phyloP scores from a whole-genome alignment of 768 basidiomycete genomes.

The Amyloporia xantha region DNA sequence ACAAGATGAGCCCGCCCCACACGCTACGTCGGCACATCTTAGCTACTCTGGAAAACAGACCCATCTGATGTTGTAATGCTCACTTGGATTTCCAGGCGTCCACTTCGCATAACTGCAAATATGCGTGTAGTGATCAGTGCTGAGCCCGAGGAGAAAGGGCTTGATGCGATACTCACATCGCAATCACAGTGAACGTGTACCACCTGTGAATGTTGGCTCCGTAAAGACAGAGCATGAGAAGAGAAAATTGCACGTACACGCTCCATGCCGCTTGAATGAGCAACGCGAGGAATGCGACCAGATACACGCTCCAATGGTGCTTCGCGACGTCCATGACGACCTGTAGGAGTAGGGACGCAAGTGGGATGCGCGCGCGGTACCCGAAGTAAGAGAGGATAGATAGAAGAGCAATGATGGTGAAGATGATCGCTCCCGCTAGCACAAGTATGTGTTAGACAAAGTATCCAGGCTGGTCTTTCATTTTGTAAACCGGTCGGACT shows the following conservation, averaged over 20 bases:
- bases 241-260: slow-evolving; percentile 39
- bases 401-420: slow-evolving; percentile 72
- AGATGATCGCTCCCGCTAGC: slow-evolving; percentile 80
- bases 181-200: slow-evolving; percentile 73
- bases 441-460: background rate
- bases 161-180: slow-evolving; percentile 41
- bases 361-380: slow-evolving; percentile 64
- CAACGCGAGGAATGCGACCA: slow-evolving; percentile 68
- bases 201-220: slow-evolving; percentile 36
- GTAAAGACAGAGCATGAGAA: background rate
- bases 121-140: background rate
- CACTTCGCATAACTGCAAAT: slow-evolving; percentile 49
- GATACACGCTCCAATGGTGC: slow-evolving; percentile 74
- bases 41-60: background rate
- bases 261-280: slow-evolving; percentile 63
- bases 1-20: slow-evolving; percentile 44
- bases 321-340: slow-evolving; percentile 82
- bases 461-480: no score
- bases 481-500: no score
- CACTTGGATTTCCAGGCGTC: slow-evolving; percentile 72
- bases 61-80: slow-evolving; percentile 15
- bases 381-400: slow-evolving; percentile 73
- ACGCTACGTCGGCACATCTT: slow-evolving; percentile 31
- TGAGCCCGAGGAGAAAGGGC: background rate
- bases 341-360: slow-evolving; percentile 73